phyloP scores from a whole-genome alignment of 441 rosid genomes.

The Brassica hybrid region DNA sequence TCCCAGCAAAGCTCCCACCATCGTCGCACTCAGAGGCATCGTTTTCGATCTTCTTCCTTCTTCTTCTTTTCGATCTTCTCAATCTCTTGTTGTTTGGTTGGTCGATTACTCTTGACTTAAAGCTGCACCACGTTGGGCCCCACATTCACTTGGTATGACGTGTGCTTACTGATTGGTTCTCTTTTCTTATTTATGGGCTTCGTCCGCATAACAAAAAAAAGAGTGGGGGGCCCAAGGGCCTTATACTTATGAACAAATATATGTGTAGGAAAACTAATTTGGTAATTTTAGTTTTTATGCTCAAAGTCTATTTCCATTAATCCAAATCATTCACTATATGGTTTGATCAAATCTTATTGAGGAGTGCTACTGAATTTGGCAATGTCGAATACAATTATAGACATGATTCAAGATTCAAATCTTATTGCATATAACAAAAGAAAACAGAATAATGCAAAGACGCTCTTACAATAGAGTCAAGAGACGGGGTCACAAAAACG shows the following conservation, averaged over 20 bases:
- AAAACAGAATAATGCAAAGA: neutral
- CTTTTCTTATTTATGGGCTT: neutral
- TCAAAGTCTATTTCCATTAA: no score
- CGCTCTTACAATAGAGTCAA: neutral
- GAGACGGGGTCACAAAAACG: neutral
- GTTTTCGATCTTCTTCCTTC: neutral
- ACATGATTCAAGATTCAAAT: no score
- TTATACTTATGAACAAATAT: no score
- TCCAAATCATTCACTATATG: no score
- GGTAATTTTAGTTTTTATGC: no score
- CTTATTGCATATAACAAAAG: neutral
- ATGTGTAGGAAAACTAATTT: no score
- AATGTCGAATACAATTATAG: no score
- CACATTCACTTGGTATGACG: neutral
- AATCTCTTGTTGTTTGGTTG: neutral
- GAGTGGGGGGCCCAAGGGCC: neutral
- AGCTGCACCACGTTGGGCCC: neutral
- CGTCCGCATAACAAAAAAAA: neutral
- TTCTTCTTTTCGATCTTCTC: neutral
- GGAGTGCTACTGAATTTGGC: no score
- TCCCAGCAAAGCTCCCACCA: conserved; percentile 83
- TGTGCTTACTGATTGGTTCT: neutral
- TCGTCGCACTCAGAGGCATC: conserved; percentile 82
- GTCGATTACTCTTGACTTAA: neutral
- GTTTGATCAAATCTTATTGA: no score